Base-by-base conservation (phyloP, 148 eudicot species). In the Chenopodium formosanum region DNA sequence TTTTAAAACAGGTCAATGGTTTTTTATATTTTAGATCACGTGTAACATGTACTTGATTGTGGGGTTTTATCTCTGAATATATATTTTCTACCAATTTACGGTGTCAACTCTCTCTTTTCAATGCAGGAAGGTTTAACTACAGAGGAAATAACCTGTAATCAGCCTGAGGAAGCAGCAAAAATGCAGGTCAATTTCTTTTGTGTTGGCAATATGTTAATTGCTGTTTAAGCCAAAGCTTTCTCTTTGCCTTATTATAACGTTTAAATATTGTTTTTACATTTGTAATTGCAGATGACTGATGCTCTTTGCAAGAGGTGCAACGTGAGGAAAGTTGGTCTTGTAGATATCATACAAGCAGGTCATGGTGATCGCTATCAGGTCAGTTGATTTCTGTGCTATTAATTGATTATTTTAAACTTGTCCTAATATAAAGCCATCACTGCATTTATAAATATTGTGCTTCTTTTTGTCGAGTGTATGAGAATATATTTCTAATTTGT, bases 341-440 rank as follows among this genome's bases (percentile, higher is more conserved):
- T 77, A 46, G 94, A 93, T 74, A 90, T 93, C 83, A 91, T 92
- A 73, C 93, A 92, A 91, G 90, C 97, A 73, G 97, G 97, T 75
- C 92, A 82, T 77, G 94, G 89, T 56, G 97, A 87, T 48, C 94
- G 99, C 69, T 95, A 93, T 84, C 97, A 92, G 97, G 99, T 95
- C 72, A 40, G 74, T 81, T 25, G 78, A 40, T 53, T 50, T 71
- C 37, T 14, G 34, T 25, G 14, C 63, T 74, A 25, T 67, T 32
- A 29, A 66, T 46, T 4, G 29, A 50, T 17, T 52, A 74, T 23
- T 16, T n/a, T 73, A 12, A n/a, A 73, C 25, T 37, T 40, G 44
- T 40, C 20, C 25, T 70, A 22, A 34, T 29, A 67, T 10, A n/a
- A 34, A 3, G 17, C 19, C n/a, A 19, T 4, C 1, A 1, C 40